phyloP scores from a whole-genome alignment of 2,329 filamentous ascomycete species.

The Scortechinia acanthostroma region DNA sequence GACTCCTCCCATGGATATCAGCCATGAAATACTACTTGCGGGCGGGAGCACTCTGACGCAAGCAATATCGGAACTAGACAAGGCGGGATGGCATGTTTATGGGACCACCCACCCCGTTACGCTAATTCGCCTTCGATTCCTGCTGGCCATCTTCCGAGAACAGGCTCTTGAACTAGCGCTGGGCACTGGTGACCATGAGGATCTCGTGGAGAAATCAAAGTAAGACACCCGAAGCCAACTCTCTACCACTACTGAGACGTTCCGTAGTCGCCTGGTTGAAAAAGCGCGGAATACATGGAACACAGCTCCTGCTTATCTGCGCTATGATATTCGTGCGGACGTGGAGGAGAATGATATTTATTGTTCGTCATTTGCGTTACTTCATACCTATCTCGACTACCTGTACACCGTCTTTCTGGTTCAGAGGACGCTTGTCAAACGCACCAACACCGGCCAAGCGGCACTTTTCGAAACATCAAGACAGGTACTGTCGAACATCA shows the following conservation, averaged over 20 bases:
- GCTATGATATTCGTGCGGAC: not conserved
- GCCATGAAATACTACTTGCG: conserved; percentile 2
- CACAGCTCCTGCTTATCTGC: not conserved
- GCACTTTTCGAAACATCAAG: conserved; percentile 20
- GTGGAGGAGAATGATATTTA: no score
- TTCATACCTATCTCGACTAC: conserved; percentile 5
- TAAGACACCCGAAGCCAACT: not conserved
- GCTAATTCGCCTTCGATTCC: not conserved
- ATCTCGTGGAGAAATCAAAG: not conserved
- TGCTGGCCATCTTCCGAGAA: not conserved
- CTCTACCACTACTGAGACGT: not conserved
- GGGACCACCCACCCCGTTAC: not conserved
- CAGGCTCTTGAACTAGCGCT: not conserved
- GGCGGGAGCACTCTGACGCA: conserved; percentile 11
- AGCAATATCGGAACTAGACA: not conserved
- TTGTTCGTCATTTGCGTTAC: no score
- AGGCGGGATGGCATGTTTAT: not conserved
- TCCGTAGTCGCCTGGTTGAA: not conserved
- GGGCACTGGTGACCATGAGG: not conserved
- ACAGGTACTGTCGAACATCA: conserved; percentile 16
- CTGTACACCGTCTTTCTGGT: conserved; percentile 12
- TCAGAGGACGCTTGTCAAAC: conserved; percentile 11
- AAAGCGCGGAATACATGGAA: not conserved
- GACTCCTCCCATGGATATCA: conserved; percentile 4
- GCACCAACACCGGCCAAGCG: not conserved